Percentiles rank a stretch among this genome's conserved stretches.
Evolutionary conservation across 352 stramenopile species (phyloP).

Genomic region (Saprolegnia parasitica): DNA sequence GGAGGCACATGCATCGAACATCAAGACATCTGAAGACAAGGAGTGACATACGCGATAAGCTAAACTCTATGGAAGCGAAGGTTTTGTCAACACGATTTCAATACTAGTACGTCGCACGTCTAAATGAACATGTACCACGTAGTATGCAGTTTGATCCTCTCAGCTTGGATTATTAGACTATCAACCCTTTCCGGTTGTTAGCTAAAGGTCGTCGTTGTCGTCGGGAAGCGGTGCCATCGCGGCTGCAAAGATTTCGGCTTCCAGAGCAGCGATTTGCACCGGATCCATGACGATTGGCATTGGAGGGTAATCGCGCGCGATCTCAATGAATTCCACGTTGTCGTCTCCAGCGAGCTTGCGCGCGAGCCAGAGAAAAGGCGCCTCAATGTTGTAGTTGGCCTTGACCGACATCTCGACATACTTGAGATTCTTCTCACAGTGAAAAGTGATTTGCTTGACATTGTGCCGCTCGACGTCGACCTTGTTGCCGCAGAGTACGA

Average conservation of each 20-base stretch:
- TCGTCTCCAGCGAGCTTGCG: constrained; percentile 98
- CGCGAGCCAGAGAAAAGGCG: constrained; percentile 99
- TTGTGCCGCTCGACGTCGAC: constrained; percentile 99
- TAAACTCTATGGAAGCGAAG: too few relatives aligned
- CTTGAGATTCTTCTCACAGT: constrained; percentile 99
- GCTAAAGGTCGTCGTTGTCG: constrained; percentile 97
- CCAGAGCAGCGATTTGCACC: constrained; percentile 89
- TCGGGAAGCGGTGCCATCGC: constrained; percentile 92
- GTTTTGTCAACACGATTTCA: too few relatives aligned
- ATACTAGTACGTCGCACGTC: too few relatives aligned
- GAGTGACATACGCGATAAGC: too few relatives aligned
- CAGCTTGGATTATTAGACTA: too few relatives aligned
- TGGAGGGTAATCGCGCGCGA: constrained; percentile 71
- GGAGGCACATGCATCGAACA: too few relatives aligned
- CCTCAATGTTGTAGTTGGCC: constrained; percentile 99
- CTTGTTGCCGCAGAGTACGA: constrained; percentile 99
- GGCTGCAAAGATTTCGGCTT: constrained; percentile 89
- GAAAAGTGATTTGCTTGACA: constrained; percentile 99
- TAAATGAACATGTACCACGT: too few relatives aligned
- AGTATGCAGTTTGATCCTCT: too few relatives aligned
- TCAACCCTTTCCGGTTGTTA: too few relatives aligned
- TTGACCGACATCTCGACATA: constrained; percentile 99
- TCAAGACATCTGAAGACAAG: too few relatives aligned
- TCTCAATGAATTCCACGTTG: constrained; percentile 98
- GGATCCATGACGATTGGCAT: constrained; percentile 95